phyloP scores from a whole-genome alignment of 805 yeast species.

The Candida fluviatilis region DNA sequence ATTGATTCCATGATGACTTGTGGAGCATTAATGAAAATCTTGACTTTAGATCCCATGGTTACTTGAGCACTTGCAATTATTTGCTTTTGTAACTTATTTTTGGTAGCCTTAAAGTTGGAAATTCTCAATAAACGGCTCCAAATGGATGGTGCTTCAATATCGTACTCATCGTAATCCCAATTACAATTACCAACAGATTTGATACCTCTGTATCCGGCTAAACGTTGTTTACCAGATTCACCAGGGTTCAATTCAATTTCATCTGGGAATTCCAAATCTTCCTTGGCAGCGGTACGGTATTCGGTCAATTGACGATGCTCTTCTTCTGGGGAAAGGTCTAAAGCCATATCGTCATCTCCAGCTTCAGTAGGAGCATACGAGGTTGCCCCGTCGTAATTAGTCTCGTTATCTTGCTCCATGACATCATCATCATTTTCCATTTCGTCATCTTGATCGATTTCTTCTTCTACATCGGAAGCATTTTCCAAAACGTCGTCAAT shows the following conservation, averaged over 20 bases:
- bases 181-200: slow-evolving; percentile 73
- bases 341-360: slow-evolving; percentile 53
- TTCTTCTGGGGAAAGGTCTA: slow-evolving; percentile 76
- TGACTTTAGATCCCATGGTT: slow-evolving; percentile 57
- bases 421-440: slow-evolving; percentile 35
- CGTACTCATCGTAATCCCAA: slow-evolving; percentile 87
- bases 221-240: slow-evolving; percentile 70
- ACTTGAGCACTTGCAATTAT: slow-evolving; percentile 41
- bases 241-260: slow-evolving; percentile 81
- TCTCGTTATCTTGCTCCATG: slow-evolving; percentile 13
- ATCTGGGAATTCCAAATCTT: slow-evolving; percentile 92
- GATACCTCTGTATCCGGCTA: slow-evolving; percentile 80
- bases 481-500: slow-evolving; percentile 51
- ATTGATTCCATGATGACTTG: slow-evolving; percentile 37
- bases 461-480: slow-evolving; percentile 43
- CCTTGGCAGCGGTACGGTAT: slow-evolving; percentile 67
- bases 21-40: slow-evolving; percentile 58
- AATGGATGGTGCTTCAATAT: slow-evolving; percentile 67
- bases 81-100: slow-evolving; percentile 63
- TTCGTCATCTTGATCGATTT: slow-evolving; percentile 35
- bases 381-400: slow-evolving; percentile 19
- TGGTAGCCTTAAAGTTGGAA: slow-evolving; percentile 71
- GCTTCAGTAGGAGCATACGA: slow-evolving; percentile 44
- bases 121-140: slow-evolving; percentile 76
- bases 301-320: slow-evolving; percentile 72